Evolutionary conservation across 2,329 filamentous ascomycete genomes (phyloP), one percentile per base, ranked within the genome.

Genomic region (Colletotrichum orchidophilum): DNA sequence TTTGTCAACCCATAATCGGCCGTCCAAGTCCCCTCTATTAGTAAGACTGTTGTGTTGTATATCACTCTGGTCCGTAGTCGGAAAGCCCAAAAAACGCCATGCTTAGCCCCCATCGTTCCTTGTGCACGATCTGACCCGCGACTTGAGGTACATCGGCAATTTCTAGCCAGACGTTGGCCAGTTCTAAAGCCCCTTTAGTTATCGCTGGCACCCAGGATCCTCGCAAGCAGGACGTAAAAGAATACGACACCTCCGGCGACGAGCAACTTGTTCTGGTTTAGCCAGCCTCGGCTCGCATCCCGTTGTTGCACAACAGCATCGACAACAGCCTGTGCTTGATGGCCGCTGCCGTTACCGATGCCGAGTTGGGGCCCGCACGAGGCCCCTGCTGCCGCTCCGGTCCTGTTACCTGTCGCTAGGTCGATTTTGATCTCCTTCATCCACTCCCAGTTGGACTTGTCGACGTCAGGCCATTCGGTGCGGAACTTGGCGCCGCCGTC

Each of bases 401-500:
- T 87, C n/a, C 89, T 84, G 73, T 88, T 88, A 1, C 96, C 96
- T 0, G 94, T 97, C 11, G 85, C 84, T 6, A 88, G 83, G 80
- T 99, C 94, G 75, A 99, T 91, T 74, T 91, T 90, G 78, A 94
- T 90, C 78, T 94, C 91, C 78, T 90, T 90, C 87, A 99, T 97
- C 94, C 94, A 98, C 77, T 90, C 91, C 91, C 92, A 94, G 79
- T 99, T 99, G 84, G 96, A 94, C 73, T 88, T 85, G 79, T 99
- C 95, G 26, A 97, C 78, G 57, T 98, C 96, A 18, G 94, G 91
- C 94, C 95, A 99, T 83, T 98, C 94, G 12, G 89, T 86, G 66
- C 91, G 89, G 81, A 99, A 99, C 83, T 97, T 97, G 77, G 92
- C 90, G 3, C 96, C 96, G 13, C 95, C 95, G 78, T 99, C 96